Percentiles rank a stretch among this genome's conserved stretches.
These are phyloP conservation scores for Cylindrotheca fusiformis DNA, from an alignment of 108 stramenopile species.

Conservation along the genomic window DNA sequence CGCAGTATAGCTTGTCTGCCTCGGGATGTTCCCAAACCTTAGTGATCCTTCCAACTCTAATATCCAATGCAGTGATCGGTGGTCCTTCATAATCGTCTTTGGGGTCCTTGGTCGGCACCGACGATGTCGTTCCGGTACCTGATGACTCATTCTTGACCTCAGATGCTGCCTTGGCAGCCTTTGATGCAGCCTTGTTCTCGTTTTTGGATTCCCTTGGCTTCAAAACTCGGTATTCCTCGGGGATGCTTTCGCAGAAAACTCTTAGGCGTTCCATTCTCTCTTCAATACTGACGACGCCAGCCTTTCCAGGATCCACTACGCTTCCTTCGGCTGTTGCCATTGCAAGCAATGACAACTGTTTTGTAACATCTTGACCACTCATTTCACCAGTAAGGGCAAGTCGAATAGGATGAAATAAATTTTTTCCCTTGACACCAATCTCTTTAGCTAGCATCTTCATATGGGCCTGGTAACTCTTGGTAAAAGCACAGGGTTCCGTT, in stretches of 20 bases:
- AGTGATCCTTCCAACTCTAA: slow-evolving; percentile 86
- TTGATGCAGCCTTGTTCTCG: background rate
- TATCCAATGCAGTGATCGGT: slow-evolving; percentile 85
- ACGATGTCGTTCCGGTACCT: slow-evolving; percentile 17
- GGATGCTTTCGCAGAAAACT: slow-evolving; percentile 76
- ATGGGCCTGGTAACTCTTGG: slow-evolving; percentile 69
- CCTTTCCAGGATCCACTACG: slow-evolving; percentile 58
- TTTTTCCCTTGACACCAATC: slow-evolving; percentile 82
- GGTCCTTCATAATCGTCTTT: slow-evolving; percentile 78
- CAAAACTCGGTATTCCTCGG: slow-evolving; percentile 64
- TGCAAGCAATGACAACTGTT: slow-evolving; percentile 80
- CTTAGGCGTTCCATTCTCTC: slow-evolving; percentile 64
- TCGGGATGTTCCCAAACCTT: slow-evolving; percentile 96
- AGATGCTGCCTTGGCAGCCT: slow-evolving; percentile 7
- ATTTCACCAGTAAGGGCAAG: slow-evolving; percentile 93
- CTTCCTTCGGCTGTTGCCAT: slow-evolving; percentile 58
- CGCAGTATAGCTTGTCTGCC: slow-evolving; percentile 97
- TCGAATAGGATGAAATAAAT: slow-evolving; percentile 92
- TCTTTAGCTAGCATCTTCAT: slow-evolving; percentile 90
- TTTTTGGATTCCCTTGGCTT: background rate
- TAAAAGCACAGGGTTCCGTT: slow-evolving; percentile 43
- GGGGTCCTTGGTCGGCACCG: slow-evolving; percentile 45
- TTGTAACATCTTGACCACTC: slow-evolving; percentile 97
- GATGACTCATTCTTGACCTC: slow-evolving; percentile 4
- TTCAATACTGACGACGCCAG: slow-evolving; percentile 53